phyloP scores from a whole-genome alignment of 306 rosid genomes.

The Corylus americana region DNA sequence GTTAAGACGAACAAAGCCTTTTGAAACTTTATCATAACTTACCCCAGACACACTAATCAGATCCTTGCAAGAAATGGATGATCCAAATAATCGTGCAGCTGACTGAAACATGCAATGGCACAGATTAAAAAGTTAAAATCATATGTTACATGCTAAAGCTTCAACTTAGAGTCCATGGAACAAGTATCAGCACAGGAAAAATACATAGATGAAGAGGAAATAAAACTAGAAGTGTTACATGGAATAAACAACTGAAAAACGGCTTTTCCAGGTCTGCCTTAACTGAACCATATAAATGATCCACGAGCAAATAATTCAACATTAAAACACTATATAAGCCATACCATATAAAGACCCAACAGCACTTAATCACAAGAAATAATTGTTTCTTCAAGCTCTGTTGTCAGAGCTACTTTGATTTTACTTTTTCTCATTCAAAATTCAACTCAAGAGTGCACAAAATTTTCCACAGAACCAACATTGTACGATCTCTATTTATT shows the following conservation, averaged over 20 bases:
- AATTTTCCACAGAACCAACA: conserved; percentile 1
- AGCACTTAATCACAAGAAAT: neutral
- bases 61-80: conserved; percentile 74
- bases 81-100: conserved; percentile 92
- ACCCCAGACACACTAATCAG: conserved; percentile 90
- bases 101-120: conserved; percentile 56
- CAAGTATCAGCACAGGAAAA: neutral
- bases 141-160: conserved; percentile 14
- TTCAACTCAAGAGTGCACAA: conserved; percentile 1
- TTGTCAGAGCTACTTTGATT: conserved; percentile 4
- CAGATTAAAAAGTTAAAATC: neutral
- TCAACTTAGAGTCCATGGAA: neutral
- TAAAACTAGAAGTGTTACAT: neutral
- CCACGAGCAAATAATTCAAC: neutral
- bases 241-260: conserved; percentile 6
- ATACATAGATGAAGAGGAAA: neutral
- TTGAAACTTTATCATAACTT: conserved; percentile 29
- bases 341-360: neutral
- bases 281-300: conserved; percentile 8
- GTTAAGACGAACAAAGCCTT: conserved; percentile 1
- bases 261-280: neutral
- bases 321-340: neutral
- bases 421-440: conserved; percentile 1
- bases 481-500: neutral
- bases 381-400: conserved; percentile 14